Evolutionary conservation across 768 basidiomycete species (phyloP).

Genomic region (Baorangia bicolor): DNA sequence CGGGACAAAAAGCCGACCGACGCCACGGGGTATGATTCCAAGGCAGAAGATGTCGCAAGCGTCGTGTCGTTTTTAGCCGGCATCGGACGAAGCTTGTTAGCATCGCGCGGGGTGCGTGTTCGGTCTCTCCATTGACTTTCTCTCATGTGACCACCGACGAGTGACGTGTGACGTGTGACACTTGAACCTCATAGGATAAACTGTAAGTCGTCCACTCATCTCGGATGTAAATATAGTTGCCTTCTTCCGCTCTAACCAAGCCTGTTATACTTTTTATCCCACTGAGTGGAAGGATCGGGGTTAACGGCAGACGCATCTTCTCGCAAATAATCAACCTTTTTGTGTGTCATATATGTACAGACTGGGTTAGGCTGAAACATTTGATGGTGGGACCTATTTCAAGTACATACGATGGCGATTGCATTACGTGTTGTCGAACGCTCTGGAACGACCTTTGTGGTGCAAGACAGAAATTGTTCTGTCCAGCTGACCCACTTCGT

Average conservation of each 20-base stretch:
- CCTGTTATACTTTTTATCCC: not conserved
- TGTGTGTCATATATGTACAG: too few relatives aligned
- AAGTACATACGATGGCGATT: too few relatives aligned
- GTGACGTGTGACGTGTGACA: too few relatives aligned
- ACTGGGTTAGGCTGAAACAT: not conserved
- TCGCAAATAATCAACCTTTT: too few relatives aligned
- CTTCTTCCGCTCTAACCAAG: too few relatives aligned
- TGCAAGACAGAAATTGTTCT: not conserved
- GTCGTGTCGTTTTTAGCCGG: not conserved
- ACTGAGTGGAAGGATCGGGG: not conserved
- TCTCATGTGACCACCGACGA: too few relatives aligned
- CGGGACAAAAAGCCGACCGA: not conserved
- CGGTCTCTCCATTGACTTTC: not conserved
- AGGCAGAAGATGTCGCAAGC: not conserved
- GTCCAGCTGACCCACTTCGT: too few relatives aligned
- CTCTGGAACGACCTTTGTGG: not conserved
- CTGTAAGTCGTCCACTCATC: too few relatives aligned
- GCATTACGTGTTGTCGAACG: not conserved
- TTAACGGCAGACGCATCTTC: too few relatives aligned
- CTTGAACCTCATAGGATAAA: not conserved
- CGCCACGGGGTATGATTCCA: not conserved
- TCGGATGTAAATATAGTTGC: too few relatives aligned
- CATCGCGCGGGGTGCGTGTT: too few relatives aligned
- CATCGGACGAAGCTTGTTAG: not conserved
- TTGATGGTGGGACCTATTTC: too few relatives aligned